These are phyloP conservation scores for Metschnikowia orientalis DNA, from an alignment of 805 yeast species.

Conservation along the genomic window DNA sequence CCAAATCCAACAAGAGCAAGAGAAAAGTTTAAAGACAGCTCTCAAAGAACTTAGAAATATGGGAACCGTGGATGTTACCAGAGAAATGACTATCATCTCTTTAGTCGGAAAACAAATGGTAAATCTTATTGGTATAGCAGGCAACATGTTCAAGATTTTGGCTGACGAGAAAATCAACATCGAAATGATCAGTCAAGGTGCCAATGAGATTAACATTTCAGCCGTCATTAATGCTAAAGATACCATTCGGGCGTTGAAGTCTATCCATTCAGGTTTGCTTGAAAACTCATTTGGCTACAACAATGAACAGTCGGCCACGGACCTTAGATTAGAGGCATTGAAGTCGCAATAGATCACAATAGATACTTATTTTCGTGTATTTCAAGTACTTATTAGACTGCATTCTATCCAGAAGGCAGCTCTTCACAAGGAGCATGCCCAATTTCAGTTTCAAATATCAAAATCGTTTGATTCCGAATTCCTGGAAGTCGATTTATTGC, in stretches of 20 bases:
- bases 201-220: constrained; percentile 93
- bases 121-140: constrained; percentile 94
- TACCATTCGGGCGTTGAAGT: constrained; percentile 77
- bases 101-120: constrained; percentile 97
- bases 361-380: not conserved
- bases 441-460: constrained; percentile 26
- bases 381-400: too few species aligned
- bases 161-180: constrained; percentile 91
- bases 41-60: constrained; percentile 70
- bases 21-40: constrained; percentile 61
- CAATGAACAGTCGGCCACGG: constrained; percentile 16
- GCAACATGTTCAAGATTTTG: constrained; percentile 89
- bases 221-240: constrained; percentile 87
- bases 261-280: constrained; percentile 74
- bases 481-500: constrained; percentile 13
- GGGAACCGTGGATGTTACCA: constrained; percentile 87
- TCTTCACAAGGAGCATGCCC: too few species aligned
- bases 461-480: constrained; percentile 22
- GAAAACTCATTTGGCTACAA: constrained; percentile 35
- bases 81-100: constrained; percentile 85
- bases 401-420: too few species aligned
- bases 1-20: constrained; percentile 67
- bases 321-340: constrained; percentile 16
- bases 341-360: constrained; percentile 6
- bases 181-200: constrained; percentile 98